Evolutionary conservation across 805 yeast genomes (phyloP).

Genomic region (Saccharomycopsis lassenensis): DNA sequence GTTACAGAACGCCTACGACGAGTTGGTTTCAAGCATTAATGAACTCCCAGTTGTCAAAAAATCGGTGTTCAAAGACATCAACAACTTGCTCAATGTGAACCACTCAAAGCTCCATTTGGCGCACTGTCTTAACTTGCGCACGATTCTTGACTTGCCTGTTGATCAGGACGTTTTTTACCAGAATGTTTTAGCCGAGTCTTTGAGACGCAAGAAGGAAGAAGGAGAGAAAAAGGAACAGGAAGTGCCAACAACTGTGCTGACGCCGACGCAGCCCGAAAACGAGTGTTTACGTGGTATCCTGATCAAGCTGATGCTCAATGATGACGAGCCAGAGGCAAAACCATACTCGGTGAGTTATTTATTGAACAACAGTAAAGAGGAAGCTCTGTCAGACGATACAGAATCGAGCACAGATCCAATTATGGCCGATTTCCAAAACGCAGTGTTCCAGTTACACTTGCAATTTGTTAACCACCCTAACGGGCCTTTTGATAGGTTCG

Average conservation of each 20-base stretch:
- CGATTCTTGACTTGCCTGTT: not conserved
- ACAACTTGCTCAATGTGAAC: constrained; percentile 1
- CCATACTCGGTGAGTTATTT: not conserved
- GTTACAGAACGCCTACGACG: not conserved
- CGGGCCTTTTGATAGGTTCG: constrained; percentile 6
- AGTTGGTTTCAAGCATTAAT: not conserved
- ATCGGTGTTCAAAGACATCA: constrained; percentile 1
- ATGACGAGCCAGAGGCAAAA: not conserved
- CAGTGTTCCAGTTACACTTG: constrained; percentile 9
- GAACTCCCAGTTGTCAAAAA: not conserved
- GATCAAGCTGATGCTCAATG: not conserved
- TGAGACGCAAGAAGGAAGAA: too few relatives aligned
- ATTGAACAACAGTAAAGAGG: not conserved
- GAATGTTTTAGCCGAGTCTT: too few relatives aligned
- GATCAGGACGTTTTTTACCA: constrained; percentile 1
- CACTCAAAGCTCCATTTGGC: not conserved
- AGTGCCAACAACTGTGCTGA: too few relatives aligned
- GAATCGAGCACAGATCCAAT: too few relatives aligned
- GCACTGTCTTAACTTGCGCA: not conserved
- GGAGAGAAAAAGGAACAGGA: too few relatives aligned
- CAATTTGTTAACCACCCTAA: constrained; percentile 10
- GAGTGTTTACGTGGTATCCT: too few relatives aligned
- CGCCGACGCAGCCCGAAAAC: too few relatives aligned
- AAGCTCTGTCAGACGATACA: not conserved
- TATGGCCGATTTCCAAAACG: constrained; percentile 5